A percentile compares a stretch with the other conserved stretches of the same genome.
These are phyloP conservation scores for Pulveroboletus ridleyi DNA, from an alignment of 1,284 basidiomycete genomes.

Conservation along the genomic window DNA sequence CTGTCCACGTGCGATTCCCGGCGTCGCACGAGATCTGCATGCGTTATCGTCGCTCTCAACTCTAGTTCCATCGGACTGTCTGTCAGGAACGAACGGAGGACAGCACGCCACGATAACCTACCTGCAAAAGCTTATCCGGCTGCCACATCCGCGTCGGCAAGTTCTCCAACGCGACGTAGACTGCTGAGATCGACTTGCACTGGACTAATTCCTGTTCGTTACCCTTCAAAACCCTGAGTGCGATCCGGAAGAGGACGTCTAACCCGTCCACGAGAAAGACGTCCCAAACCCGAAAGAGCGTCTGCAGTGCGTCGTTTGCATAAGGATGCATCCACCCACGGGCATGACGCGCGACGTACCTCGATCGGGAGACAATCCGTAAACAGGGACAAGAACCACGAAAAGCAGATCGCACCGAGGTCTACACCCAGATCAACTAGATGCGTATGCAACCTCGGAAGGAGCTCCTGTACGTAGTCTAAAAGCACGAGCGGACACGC, in stretches of 20 bases:
- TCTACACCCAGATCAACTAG: slow-evolving; percentile 87
- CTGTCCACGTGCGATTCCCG: slow-evolving; percentile 63
- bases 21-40: slow-evolving; percentile 73
- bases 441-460: slow-evolving; percentile 82
- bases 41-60: slow-evolving; percentile 67
- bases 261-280: slow-evolving; percentile 95
- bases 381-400: slow-evolving; percentile 97
- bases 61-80: slow-evolving; percentile 66
- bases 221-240: slow-evolving; percentile 84
- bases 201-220: slow-evolving; percentile 86
- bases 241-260: slow-evolving; percentile 91
- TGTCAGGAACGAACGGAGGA: too few species aligned
- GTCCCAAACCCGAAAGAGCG: slow-evolving; percentile 93
- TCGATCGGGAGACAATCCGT: slow-evolving; percentile 97
- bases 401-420: slow-evolving; percentile 94
- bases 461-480: slow-evolving; percentile 82
- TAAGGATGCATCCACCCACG: too few species aligned
- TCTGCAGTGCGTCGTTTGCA: slow-evolving; percentile 42
- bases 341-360: slow-evolving; percentile 49
- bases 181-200: slow-evolving; percentile 83
- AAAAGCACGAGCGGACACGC: slow-evolving; percentile 93
- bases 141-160: slow-evolving; percentile 93
- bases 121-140: slow-evolving; percentile 88
- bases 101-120: slow-evolving; percentile 34
- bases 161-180: slow-evolving; percentile 88